Evolutionary conservation across 495 filamentous ascomycete species (phyloP).

Genomic region (Cladorrhinum samala): DNA sequence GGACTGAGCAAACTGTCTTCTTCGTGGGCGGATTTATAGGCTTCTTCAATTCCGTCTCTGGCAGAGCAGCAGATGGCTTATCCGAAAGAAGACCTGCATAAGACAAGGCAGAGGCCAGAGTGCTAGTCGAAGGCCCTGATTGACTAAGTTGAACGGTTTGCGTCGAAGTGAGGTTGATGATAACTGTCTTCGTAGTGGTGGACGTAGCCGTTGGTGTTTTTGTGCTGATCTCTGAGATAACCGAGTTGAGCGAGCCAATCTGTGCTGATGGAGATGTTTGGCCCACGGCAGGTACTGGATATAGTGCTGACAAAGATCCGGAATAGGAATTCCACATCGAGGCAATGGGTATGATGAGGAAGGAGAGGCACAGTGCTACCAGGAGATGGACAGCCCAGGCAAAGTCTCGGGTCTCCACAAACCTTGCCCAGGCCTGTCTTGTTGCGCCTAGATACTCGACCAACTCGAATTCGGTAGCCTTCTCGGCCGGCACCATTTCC

Average conservation of each 20-base stretch:
- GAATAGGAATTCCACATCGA: slow-evolving; percentile 1
- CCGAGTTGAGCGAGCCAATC: slow-evolving; percentile 9
- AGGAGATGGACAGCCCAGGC: neutral
- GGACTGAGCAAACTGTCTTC: slow-evolving; percentile 33
- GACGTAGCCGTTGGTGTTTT: slow-evolving; percentile 22
- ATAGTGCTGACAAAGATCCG: neutral
- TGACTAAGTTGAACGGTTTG: slow-evolving; percentile 26
- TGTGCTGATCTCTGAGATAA: slow-evolving; percentile 4
- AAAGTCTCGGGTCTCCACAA: slow-evolving; percentile 7
- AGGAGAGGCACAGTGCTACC: slow-evolving; percentile 8
- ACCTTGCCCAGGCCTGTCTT: neutral
- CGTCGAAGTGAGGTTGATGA: slow-evolving; percentile 33
- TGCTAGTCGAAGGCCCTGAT: slow-evolving; percentile 36
- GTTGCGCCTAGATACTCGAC: neutral
- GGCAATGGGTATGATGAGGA: slow-evolving; percentile 9
- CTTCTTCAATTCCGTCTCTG: slow-evolving; percentile 16
- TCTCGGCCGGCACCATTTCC: neutral
- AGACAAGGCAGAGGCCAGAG: slow-evolving; percentile 30
- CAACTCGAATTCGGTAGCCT: neutral
- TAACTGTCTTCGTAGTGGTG: slow-evolving; percentile 26
- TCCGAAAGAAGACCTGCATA: slow-evolving; percentile 37
- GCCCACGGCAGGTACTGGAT: neutral
- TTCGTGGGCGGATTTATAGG: slow-evolving; percentile 2
- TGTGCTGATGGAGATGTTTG: neutral
- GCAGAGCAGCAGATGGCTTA: slow-evolving; percentile 20